A percentile compares a stretch with the other conserved stretches of the same genome.
Evolutionary conservation across 148 eudicot species (phyloP).

Genomic region (Gaultheria prostrata): DNA sequence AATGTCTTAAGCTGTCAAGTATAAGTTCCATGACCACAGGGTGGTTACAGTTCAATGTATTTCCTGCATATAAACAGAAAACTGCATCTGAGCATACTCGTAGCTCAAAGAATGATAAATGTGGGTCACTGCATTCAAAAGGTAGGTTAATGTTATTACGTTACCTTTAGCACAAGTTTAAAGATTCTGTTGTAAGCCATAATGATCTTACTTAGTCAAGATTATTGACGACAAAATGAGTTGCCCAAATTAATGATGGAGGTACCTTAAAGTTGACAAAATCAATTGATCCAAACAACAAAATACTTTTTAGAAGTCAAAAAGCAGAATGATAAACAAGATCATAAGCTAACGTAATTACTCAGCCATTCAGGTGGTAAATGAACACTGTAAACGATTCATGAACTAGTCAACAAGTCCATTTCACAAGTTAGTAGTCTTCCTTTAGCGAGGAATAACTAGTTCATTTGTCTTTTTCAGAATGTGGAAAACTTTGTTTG

Average conservation of each 20-base stretch:
- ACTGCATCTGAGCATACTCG: slow-evolving; percentile 13
- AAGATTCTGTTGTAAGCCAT: background rate
- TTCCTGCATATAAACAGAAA: slow-evolving; percentile 53
- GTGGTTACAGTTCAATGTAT: slow-evolving; percentile 93
- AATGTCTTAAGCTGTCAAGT: slow-evolving; percentile 95
- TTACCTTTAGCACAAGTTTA: background rate
- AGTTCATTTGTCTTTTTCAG: background rate
- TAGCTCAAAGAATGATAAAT: background rate
- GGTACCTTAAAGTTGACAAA: background rate
- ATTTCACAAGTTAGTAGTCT: background rate
- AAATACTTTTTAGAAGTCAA: background rate
- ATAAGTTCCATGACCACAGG: slow-evolving; percentile 98
- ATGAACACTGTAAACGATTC: background rate
- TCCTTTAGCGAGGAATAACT: background rate
- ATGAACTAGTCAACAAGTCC: background rate
- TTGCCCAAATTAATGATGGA: background rate
- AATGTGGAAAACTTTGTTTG: background rate
- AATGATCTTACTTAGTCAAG: background rate
- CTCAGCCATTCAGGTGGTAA: background rate
- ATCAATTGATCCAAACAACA: background rate
- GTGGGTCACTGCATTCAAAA: background rate
- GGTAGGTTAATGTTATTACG: background rate
- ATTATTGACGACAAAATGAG: background rate
- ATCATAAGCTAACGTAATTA: background rate
- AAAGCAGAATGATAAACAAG: background rate